Conservation (phyloP, 2,329 filamentous ascomycete species). For the Aureobasidium sp. region DNA sequence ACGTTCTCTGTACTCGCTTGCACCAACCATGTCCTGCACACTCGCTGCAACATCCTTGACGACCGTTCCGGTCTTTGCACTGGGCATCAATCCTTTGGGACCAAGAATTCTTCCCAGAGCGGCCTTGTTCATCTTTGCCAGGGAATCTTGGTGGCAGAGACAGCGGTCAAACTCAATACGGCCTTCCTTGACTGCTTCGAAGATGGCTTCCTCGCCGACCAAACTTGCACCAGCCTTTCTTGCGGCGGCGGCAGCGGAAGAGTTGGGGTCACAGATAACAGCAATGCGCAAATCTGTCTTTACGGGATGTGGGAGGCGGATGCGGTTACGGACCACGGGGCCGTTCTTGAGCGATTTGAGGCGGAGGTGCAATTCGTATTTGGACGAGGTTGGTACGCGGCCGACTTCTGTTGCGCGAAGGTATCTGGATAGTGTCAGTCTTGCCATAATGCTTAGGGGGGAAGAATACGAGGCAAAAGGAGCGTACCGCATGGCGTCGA, state of each 20-base stretch:
- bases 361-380: constrained; percentile 85
- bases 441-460: background rate
- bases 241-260: constrained; percentile 66
- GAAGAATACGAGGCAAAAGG: no score
- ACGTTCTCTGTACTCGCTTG: constrained; percentile 79
- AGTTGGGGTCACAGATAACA: constrained; percentile 82
- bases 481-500: constrained; percentile 88
- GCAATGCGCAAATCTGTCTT: constrained; percentile 83
- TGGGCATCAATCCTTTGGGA: constrained; percentile 89
- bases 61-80: constrained; percentile 77
- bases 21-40: constrained; percentile 76
- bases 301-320: constrained; percentile 83
- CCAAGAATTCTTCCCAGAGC: constrained; percentile 74
- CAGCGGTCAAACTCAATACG: constrained; percentile 82
- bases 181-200: constrained; percentile 68
- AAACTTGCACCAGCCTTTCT: constrained; percentile 69
- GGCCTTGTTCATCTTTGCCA: constrained; percentile 74
- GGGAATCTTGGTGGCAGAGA: constrained; percentile 74
- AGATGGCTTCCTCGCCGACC: constrained; percentile 79
- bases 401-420: constrained; percentile 90
- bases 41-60: constrained; percentile 69
- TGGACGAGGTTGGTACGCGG: constrained; percentile 60
- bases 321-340: constrained; percentile 75
- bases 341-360: constrained; percentile 80
- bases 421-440: constrained; percentile 54